Evolutionary conservation across 805 yeast genomes (phyloP), one percentile per base, ranked within the genome.

Genomic region (Soucietia sequanensis): DNA sequence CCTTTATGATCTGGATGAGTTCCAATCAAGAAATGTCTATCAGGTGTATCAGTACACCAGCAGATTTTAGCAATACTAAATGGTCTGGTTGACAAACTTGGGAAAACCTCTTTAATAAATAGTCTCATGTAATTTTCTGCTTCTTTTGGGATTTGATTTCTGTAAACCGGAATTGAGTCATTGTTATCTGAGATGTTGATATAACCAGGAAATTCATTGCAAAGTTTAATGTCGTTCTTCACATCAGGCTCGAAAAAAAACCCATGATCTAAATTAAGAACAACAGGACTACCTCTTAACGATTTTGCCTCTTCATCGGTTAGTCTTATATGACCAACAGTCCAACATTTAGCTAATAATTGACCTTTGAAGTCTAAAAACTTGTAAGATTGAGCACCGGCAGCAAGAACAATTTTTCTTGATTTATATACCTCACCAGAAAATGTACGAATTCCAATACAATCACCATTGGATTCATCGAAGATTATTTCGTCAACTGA

Each of bases 181-280:
- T 30, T 27, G 5, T 22, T 18, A 4, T 18, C 25, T 2, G 30
- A 41, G 15, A 34, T 31, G 41, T 62, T 54, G 33, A 59, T 56
- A 34, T 57, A 62, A 5, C 70, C 68, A 7, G 68, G 67, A 32
- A 62, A 64, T 42, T 66, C 71, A 38, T 65, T 65, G 41, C 67
- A 63, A 30, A 65, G 47, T 38, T 65, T 66, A 19, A 65, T 37
- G 18, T 63, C 62, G 29, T 59, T 53, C 24, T 56, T 47, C 7
- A 22, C 14, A 42, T 63, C 71, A 6, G 72, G 70, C 34, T 67
- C 72, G 41, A 68, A 66, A 30, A 66, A 54, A 48, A 65, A 68
- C 0, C 74, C 73, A 34, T 55, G 54, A 23, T 65, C 70, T 15
- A 48, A 39, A 32, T 61, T 63, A 17, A 64, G 40, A 12, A 66